These are phyloP conservation scores for Plantago major DNA, from an alignment of 257 asterid species.

Conservation along the genomic window DNA sequence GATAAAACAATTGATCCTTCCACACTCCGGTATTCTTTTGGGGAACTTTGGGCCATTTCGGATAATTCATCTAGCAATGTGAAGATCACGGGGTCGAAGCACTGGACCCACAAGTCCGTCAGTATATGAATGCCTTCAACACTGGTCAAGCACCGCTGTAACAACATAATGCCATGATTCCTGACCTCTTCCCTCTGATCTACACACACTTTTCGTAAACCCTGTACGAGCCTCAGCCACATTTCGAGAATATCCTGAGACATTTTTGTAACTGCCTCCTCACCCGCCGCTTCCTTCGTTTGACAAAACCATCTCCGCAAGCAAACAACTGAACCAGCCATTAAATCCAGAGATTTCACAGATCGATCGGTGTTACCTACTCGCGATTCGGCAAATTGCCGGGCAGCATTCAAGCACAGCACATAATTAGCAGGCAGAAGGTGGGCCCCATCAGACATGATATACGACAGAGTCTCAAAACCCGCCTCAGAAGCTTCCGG, in stretches of 20 bases:
- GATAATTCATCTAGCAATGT: conserved; percentile 64
- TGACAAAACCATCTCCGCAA: conserved; percentile 63
- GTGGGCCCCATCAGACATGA: conserved; percentile 89
- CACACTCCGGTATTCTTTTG: conserved; percentile 67
- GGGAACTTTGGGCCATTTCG: conserved; percentile 56
- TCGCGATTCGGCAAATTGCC: conserved; percentile 88
- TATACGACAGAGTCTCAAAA: conserved; percentile 67
- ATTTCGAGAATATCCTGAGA: conserved; percentile 80
- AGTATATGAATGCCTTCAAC: conserved; percentile 60
- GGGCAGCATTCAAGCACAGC: conserved; percentile 76
- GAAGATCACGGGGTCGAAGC: conserved; percentile 70
- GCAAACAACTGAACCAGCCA: conserved; percentile 84
- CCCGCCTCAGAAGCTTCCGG: conserved; percentile 98
- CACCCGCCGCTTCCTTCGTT: conserved; percentile 61
- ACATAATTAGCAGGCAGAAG: conserved; percentile 80
- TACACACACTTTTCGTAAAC: conserved; percentile 65
- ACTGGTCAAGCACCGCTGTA: conserved; percentile 71
- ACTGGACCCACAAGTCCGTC: conserved; percentile 61
- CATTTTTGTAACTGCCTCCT: conserved; percentile 65
- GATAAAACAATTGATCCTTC: conserved; percentile 70
- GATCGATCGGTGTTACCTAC: conserved; percentile 71
- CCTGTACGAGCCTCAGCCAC: conserved; percentile 94
- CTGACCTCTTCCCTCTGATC: conserved; percentile 88
- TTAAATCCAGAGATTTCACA: conserved; percentile 66
- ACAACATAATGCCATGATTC: conserved; percentile 58